Evolutionary conservation across 176 grass and related monocot species (phyloP).

Genomic region (Musa itinerans): DNA sequence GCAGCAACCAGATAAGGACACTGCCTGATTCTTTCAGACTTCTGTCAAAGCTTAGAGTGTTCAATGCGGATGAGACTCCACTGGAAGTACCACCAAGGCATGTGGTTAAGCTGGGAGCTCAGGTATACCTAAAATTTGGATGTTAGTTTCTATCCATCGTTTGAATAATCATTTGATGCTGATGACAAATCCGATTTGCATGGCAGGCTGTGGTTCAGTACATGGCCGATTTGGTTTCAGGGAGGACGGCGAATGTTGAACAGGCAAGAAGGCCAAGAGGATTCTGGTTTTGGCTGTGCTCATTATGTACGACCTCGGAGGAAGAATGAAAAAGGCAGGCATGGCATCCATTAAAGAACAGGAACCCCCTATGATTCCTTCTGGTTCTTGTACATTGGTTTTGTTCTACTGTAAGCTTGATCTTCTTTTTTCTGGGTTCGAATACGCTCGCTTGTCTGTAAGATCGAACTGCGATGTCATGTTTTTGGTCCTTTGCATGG

Average conservation of each 20-base stretch:
- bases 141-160: background rate
- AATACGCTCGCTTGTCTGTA: too few relatives aligned
- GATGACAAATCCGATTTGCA: background rate
- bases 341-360: constrained; percentile 4
- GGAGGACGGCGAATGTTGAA: constrained; percentile 31
- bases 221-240: constrained; percentile 59
- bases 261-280: constrained; percentile 24
- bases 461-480: too few relatives aligned
- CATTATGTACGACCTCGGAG: constrained; percentile 42
- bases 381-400: too few relatives aligned
- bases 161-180: too few relatives aligned
- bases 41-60: constrained; percentile 53
- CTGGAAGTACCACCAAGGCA: constrained; percentile 76
- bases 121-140: constrained; percentile 38
- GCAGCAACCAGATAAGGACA: constrained; percentile 79
- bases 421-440: too few relatives aligned
- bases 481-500: too few relatives aligned
- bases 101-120: constrained; percentile 76
- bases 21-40: constrained; percentile 72
- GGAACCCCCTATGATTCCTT: too few relatives aligned
- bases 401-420: too few relatives aligned
- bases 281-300: constrained; percentile 67
- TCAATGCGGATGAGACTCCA: constrained; percentile 91
- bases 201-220: constrained; percentile 64
- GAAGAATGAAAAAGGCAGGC: constrained; percentile 28